Base-by-base conservation (phyloP, 1,139 yeast genomes). In the Saccharomycopsis hybrid region DNA sequence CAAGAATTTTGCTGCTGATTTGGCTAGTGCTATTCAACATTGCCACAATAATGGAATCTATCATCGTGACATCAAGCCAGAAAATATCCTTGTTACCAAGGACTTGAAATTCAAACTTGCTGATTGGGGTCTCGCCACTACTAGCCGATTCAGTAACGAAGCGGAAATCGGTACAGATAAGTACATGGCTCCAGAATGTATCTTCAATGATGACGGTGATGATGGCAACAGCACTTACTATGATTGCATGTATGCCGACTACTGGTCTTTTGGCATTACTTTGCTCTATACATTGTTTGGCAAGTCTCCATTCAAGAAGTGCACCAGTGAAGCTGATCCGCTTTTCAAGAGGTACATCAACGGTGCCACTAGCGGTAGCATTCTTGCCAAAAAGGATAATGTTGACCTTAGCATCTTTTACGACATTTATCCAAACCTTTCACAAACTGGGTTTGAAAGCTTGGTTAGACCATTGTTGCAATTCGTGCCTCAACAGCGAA, bases 161-260 rank as follows among this genome's bases (percentile, higher is more conserved):
- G 84, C 85, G 59, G 92, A 89, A 57, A 82, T 89, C 55, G 97
- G 97, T 29, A 83, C 94, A 13, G 97, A 89, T 64, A 76, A 95
- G 55, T 90, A 90, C 65, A 85, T 92, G 92, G 96, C 97, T 0
- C 97, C 97, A 2, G 97, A 90, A 65, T 75, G 90, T 45, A 74
- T 76, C 56, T 73, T 68, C 57, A 66, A 67, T 51, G n/a, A n/a
- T n/a, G n/a, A n/a, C n/a, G n/a, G n/a, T n/a, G 73, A 72, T 42
- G 65, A 27, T 7, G 9, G 32, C 5, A 33, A 35, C 30, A 32
- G 31, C 29, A 31, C 38, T 25, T 48, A 46, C 13, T 87, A 87
- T 63, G 85, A 84, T 61, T 86, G 96, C 1, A 80, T 82, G 46
- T 78, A 79, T 63, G 85, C 89, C 43, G 97, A 90, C 66, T 75